Evolutionary conservation across 495 filamentous ascomycete species (phyloP), one percentile per base, ranked within the genome.

Genomic region (Trichoderma erinaceum): DNA sequence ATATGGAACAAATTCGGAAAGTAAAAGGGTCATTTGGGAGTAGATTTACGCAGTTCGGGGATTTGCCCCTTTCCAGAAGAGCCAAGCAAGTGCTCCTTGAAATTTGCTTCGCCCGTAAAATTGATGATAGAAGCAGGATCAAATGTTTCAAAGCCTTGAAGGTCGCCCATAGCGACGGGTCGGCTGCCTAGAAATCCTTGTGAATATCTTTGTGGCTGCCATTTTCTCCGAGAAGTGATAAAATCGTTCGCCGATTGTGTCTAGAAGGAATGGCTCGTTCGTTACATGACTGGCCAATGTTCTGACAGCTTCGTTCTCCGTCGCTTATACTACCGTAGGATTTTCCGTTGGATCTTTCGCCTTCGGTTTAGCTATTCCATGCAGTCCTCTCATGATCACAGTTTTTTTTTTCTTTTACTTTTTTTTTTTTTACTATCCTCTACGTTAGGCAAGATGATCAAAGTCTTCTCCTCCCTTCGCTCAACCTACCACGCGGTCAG

Each of bases 401-500:
- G 21, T 2, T 21, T 18, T 21, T 27, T n/a, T 63, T 13, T 7
- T 21, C 32, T 6, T 6, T 6, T 6, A 2, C 32, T 3, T 35
- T 35, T 6, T 3, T 35, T 35, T 3, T 35, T 5, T 38, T 38
- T 10, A 10, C 8, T 7, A 27, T 4, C 12, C 23, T 35, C 8
- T 15, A 63, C 11, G 15, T 12, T 27, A 13, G 0, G 21, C 27
- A 35, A 27, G 11, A 63, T 63, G 56, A 35, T 63, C 56, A 25
- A 63, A 63, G 18, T 63, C 18, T 41, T 69, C 15, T 66, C 64
- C 3, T 35, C 61, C 29, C 58, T 68, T 41, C 67, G 61, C 35
- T 66, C 65, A 25, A 64, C 70, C 4, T 71, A 71, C 27, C 16
- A 67, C n/a, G 52, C 68, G 4, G 15, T 68, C 46, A 41, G 71